These are phyloP conservation scores for Margaritispora aquatica DNA, from an alignment of 495 filamentous ascomycete genomes.

Conservation along the genomic window DNA sequence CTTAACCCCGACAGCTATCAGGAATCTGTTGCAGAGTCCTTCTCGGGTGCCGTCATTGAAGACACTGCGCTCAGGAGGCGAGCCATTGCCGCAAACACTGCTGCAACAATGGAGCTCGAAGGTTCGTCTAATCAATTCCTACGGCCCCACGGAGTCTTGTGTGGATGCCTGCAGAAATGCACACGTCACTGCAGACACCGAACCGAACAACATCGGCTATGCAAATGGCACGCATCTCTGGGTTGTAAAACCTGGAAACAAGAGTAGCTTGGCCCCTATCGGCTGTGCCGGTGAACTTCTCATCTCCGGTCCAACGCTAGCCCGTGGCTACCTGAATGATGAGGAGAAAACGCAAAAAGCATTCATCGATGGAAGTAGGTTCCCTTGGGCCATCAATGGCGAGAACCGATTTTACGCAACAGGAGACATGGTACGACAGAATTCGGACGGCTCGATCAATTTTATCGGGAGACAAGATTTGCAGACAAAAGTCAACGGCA, in stretches of 20 bases:
- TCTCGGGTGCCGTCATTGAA: slow-evolving; percentile 39
- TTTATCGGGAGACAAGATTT: slow-evolving; percentile 23
- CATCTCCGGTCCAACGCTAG: slow-evolving; percentile 51
- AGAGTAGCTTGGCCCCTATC: slow-evolving; percentile 45
- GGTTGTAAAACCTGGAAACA: slow-evolving; percentile 49
- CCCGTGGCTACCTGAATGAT: slow-evolving; percentile 38
- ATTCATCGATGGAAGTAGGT: slow-evolving; percentile 27
- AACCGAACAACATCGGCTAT: background rate
- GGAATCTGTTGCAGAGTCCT: slow-evolving; percentile 18
- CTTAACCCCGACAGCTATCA: slow-evolving; percentile 21
- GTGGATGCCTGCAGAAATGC: slow-evolving; percentile 26
- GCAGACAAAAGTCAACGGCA: slow-evolving; percentile 25
- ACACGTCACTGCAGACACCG: slow-evolving; percentile 28
- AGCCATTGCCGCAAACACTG: slow-evolving; percentile 47
- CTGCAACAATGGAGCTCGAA: slow-evolving; percentile 48
- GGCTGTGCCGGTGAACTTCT: slow-evolving; percentile 54
- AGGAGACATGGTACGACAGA: slow-evolving; percentile 10
- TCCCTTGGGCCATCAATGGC: slow-evolving; percentile 11
- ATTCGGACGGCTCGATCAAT: slow-evolving; percentile 34
- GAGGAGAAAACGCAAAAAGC: background rate
- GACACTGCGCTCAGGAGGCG: slow-evolving; percentile 44
- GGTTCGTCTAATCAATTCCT: slow-evolving; percentile 47
- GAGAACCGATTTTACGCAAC: slow-evolving; percentile 49
- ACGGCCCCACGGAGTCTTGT: slow-evolving; percentile 42
- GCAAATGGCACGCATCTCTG: slow-evolving; percentile 42